A percentile compares a stretch with the other conserved stretches of the same genome.
phyloP scores from a whole-genome alignment of 2,329 filamentous ascomycete species.

The Dothistroma pini region DNA sequence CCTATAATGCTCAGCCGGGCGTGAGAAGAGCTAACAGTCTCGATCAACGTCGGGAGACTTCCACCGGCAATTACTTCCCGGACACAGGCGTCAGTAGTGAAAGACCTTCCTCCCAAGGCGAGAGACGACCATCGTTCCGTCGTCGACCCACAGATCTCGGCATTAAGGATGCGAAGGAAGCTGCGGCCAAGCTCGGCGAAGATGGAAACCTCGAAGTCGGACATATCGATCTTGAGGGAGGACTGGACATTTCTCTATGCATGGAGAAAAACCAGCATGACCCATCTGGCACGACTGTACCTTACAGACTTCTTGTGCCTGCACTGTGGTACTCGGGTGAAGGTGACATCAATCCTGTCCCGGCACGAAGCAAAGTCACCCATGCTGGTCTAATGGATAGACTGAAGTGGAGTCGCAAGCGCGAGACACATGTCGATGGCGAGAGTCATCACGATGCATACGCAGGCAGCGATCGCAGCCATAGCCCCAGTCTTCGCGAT shows the following conservation, averaged over 20 bases:
- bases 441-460: constrained; percentile 19
- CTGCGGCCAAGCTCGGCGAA: constrained; percentile 49
- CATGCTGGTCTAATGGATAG: constrained; percentile 23
- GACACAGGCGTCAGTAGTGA: too few relatives aligned
- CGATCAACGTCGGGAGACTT: constrained; percentile 8
- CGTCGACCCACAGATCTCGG: constrained; percentile 44
- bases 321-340: constrained; percentile 54
- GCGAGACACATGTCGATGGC: constrained; percentile 10
- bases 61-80: constrained; percentile 9
- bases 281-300: constrained; percentile 79
- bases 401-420: constrained; percentile 19
- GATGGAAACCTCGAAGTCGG: constrained; percentile 53
- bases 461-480: constrained; percentile 17
- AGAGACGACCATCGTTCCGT: constrained; percentile 39
- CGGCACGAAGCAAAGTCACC: constrained; percentile 20
- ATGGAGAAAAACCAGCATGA: constrained; percentile 84
- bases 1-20: constrained; percentile 16
- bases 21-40: constrained; percentile 28
- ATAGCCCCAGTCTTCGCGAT: constrained; percentile 7
- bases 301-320: constrained; percentile 83
- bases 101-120: background rate
- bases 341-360: constrained; percentile 26
- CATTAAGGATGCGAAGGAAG: constrained; percentile 38
- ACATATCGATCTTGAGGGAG: constrained; percentile 71
- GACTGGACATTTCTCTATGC: constrained; percentile 82